Percentiles rank a stretch among this genome's conserved stretches.
These are phyloP conservation scores for Cyclotella atomus DNA, from an alignment of 108 stramenopile species.

Conservation along the genomic window DNA sequence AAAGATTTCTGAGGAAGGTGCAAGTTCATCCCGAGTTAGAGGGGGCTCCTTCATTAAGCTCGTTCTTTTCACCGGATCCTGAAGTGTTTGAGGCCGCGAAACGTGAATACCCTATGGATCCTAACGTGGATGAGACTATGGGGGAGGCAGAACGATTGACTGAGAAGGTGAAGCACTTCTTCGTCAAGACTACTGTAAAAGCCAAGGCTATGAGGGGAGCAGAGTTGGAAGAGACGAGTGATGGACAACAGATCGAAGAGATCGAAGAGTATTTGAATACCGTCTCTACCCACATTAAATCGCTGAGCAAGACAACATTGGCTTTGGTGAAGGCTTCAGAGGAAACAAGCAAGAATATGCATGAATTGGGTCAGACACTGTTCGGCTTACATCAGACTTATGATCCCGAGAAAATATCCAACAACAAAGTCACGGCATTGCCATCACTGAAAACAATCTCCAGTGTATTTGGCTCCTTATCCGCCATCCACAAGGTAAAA, in stretches of 20 bases:
- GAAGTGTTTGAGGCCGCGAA: slow-evolving; percentile 66
- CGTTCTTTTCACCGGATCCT: slow-evolving; percentile 82
- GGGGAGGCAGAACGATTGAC: slow-evolving; percentile 24
- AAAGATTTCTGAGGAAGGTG: slow-evolving; percentile 76
- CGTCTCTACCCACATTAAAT: slow-evolving; percentile 73
- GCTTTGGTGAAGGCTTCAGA: slow-evolving; percentile 70
- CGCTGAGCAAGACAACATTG: slow-evolving; percentile 71
- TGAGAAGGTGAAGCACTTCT: slow-evolving; percentile 59
- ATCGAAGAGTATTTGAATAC: slow-evolving; percentile 66
- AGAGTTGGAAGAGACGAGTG: slow-evolving; percentile 66
- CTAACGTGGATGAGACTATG: slow-evolving; percentile 6
- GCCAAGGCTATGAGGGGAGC: slow-evolving; percentile 49
- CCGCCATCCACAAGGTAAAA: slow-evolving; percentile 66
- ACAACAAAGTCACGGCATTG: slow-evolving; percentile 29
- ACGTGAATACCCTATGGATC: slow-evolving; percentile 55
- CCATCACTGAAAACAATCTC: slow-evolving; percentile 49
- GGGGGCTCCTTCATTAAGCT: slow-evolving; percentile 67
- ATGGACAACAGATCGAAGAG: slow-evolving; percentile 72
- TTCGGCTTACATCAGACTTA: slow-evolving; percentile 72
- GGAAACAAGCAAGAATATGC: slow-evolving; percentile 64
- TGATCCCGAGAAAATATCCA: slow-evolving; percentile 33
- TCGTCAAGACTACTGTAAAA: slow-evolving; percentile 60
- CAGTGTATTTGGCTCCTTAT: slow-evolving; percentile 63
- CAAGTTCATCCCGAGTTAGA: slow-evolving; percentile 80
- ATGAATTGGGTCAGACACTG: slow-evolving; percentile 84